phyloP scores from a whole-genome alignment of 2,329 filamentous ascomycete genomes.

The Botrytis galanthina region DNA sequence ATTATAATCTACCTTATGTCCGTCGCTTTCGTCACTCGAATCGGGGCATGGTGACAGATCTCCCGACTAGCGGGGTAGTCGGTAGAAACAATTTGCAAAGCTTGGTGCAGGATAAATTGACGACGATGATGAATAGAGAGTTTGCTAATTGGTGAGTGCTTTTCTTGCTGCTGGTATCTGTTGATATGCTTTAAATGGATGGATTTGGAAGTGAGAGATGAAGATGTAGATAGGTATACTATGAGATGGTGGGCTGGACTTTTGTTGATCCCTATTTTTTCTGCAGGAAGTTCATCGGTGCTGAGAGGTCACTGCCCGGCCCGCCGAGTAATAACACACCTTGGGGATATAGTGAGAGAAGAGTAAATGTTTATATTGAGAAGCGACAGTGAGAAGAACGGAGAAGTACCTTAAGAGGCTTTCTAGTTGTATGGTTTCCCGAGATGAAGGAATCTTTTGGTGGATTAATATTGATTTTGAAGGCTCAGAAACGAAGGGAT shows the following conservation, averaged over 20 bases:
- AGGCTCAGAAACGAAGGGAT: background rate
- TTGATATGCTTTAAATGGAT: background rate
- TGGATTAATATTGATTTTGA: background rate
- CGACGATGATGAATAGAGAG: background rate
- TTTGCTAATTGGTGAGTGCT: background rate
- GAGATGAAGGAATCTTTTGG: background rate
- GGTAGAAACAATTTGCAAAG: background rate
- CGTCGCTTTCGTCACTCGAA: background rate
- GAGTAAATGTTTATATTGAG: background rate
- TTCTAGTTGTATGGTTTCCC: background rate
- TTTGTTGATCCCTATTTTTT: background rate
- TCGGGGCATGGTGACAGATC: background rate
- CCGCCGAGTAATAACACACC: background rate
- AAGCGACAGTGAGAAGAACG: background rate
- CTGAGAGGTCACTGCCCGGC: background rate
- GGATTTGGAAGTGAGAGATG: background rate
- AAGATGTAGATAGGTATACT: background rate
- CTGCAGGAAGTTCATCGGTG: background rate
- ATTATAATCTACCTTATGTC: background rate
- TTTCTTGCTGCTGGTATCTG: background rate
- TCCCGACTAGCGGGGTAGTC: background rate
- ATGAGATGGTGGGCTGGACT: background rate
- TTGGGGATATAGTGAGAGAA: background rate
- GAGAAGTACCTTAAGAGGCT: background rate
- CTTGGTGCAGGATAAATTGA: background rate